Base-by-base conservation (phyloP, 352 stramenopile species). In the Stramenopiles sp. region DNA sequence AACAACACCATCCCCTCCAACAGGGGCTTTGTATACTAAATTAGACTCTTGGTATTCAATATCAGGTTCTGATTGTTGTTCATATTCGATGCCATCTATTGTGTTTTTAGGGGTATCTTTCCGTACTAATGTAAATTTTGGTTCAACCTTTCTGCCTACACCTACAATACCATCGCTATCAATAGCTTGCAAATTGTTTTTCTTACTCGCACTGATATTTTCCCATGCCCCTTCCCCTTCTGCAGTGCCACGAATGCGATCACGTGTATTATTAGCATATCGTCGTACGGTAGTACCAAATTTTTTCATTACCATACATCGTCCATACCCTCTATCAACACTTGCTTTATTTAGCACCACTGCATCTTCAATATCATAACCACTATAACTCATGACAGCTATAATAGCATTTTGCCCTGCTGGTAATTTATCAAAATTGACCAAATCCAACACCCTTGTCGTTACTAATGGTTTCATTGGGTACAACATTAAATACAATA, bases 331-430 rank as follows among this genome's bases (percentile, higher is more conserved):
- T 69, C 97, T 89, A 85, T 98, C 93, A 31, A 97, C 80, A 23
- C 88, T 95, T 4, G 90, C 92, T 83, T 98, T 98, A 89, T 99
- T 99, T 1, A 99, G 86, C 63, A 99, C 94, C 74, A 99, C 95
- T 32, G 97, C 96, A 90, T 99, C 97, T 90, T 99, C 97, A 83
- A 99, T 99, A 90, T 99, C 96, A 84, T 99, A 99, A 32, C 97
- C 97, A 53, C 89, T 97, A 84, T 99, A 99, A 86, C 90, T 97
- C 96, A 99, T 99, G 0, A 99, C 96, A 27, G 96, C 96, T 33
- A 99, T 95, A 43, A 93, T 97, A 0, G 94, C 95, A 85, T 99
- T 99, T 83, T 99, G 95, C 53, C 97, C 97, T 53, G 93, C 95
- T 7, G 96, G 96, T 63, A 99, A 91, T 79, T 96, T 88, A 82